Evolutionary conservation across 2,329 filamentous ascomycete genomes (phyloP), one percentile per base, ranked within the genome.

Genomic region (Eutypella sp.): DNA sequence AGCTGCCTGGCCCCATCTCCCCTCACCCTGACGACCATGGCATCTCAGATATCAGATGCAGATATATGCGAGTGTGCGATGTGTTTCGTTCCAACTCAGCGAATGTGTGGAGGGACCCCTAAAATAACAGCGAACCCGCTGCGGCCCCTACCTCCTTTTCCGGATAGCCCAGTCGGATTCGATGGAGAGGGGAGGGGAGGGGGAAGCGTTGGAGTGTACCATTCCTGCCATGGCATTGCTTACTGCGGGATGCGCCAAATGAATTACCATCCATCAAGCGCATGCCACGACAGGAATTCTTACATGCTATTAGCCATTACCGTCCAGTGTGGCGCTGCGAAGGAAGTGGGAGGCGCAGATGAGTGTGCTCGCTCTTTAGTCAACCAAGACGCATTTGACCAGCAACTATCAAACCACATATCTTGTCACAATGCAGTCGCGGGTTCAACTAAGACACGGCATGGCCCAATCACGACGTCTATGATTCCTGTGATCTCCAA

Each of bases 41-140:
- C 29, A 39, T 16, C 5, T 24, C 36, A 22, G 20, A 39, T 39
- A 39, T 16, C 36, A 39, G 20, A 22, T 39, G 36, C 36, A 23
- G 36, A n/a, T 22, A 15, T 39, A 23, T 39, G 20, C 36, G 36
- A 39, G 20, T 39, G n/a, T 39, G 20, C 36, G 36, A 39, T 39
- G 36, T 39, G 36, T 39, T 39, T 39, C 36, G 23, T 7, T 22
- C 36, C 36, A 39, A 39, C 36, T 39, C 36, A 39, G 11, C 29
- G 13, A 22, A 15, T 15, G 20, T 22, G 36, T 39, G 36, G 36
- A 39, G 36, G 36, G 36, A 39, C 36, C 36, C 36, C 36, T 39
- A 39, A 39, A 39, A 24, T 39, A 39, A 19, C 36, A 39, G 6
- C n/a, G 36, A 23, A 39, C 8, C 36, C 9, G 23, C 15, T n/a